These are phyloP conservation scores for Sugiyamaella boreocaroliniensis DNA, from an alignment of 805 yeast species.

Conservation along the genomic window DNA sequence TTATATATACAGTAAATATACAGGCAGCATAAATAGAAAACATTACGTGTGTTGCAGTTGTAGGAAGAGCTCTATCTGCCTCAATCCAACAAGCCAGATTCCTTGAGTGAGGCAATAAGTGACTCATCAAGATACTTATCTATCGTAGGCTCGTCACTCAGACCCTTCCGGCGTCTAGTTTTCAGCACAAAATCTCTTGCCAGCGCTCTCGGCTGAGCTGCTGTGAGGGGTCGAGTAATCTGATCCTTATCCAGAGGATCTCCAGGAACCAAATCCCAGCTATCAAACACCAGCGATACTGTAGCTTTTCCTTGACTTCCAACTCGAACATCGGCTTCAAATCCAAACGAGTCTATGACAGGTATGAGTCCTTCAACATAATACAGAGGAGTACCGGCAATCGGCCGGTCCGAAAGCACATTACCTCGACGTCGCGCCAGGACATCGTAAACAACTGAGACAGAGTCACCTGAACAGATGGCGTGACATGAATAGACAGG, in stretches of 20 bases:
- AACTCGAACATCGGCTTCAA: conserved; percentile 77
- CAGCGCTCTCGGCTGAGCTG: conserved; percentile 62
- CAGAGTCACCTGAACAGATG: conserved; percentile 45
- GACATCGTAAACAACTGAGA: conserved; percentile 42
- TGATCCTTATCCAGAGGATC: conserved; percentile 73
- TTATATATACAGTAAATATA: not conserved
- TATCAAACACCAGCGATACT: conserved; percentile 56
- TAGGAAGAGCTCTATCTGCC: not conserved
- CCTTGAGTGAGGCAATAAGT: conserved; percentile 46
- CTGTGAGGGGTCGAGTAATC: conserved; percentile 59
- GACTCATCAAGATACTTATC: conserved; percentile 61
- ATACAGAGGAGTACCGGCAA: conserved; percentile 68
- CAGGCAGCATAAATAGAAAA: not conserved
- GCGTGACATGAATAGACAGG: conserved; percentile 64
- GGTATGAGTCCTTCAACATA: conserved; percentile 64
- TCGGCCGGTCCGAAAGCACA: conserved; percentile 41
- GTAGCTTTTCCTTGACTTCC: conserved; percentile 73
- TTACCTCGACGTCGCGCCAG: conserved; percentile 68
- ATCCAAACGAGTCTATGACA: conserved; percentile 82
- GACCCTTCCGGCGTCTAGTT: conserved; percentile 82
- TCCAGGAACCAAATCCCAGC: conserved; percentile 82
- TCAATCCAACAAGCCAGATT: conserved; percentile 37
- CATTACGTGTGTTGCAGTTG: not conserved
- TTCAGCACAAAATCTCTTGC: conserved; percentile 88
- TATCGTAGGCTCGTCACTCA: conserved; percentile 64